Evolutionary conservation across 225 moss, liverwort and hornwort species (phyloP).

Genomic region (Marchantia polymorpha): DNA sequence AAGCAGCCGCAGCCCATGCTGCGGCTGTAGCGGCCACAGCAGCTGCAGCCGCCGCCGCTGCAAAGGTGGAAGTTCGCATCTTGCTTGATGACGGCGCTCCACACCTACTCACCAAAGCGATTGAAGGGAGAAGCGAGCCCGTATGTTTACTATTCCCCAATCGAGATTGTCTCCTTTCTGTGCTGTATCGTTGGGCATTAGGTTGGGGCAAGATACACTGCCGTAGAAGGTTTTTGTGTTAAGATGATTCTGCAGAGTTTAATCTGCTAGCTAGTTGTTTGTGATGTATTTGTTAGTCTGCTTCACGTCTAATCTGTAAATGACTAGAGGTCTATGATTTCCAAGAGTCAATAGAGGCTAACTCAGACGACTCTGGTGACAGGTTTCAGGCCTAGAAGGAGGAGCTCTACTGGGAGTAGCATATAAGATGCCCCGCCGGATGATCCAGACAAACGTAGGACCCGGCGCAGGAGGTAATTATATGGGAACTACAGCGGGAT

Average conservation of each 20-base stretch:
- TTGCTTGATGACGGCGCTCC: conserved; percentile 83
- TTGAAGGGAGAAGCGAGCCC: conserved; percentile 85
- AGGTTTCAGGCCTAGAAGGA: conserved; percentile 91
- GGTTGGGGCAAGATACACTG: not conserved
- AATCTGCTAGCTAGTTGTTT: not conserved
- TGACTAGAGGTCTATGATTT: not conserved
- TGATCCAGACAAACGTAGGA: conserved; percentile 50
- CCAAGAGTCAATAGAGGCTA: not conserved
- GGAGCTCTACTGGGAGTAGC: conserved; percentile 89
- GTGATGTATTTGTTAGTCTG: not conserved
- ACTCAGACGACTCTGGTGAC: conserved; percentile 9
- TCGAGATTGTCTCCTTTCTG: not conserved
- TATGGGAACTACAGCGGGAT: conserved; percentile 5
- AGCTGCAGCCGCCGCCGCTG: conserved; percentile 78
- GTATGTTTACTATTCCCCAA: conserved; percentile 45
- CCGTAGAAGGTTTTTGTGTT: not conserved
- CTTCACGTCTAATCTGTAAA: not conserved
- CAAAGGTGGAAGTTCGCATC: conserved; percentile 92
- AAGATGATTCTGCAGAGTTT: not conserved
- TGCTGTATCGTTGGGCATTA: not conserved
- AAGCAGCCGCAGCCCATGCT: conserved; percentile 86
- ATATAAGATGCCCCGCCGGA: conserved; percentile 90
- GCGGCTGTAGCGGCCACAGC: conserved; percentile 79
- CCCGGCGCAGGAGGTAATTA: conserved; percentile 31
- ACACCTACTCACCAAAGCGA: conserved; percentile 76